Conservation (phyloP, 768 basidiomycete species). For the Xerocomus spinulosus region DNA sequence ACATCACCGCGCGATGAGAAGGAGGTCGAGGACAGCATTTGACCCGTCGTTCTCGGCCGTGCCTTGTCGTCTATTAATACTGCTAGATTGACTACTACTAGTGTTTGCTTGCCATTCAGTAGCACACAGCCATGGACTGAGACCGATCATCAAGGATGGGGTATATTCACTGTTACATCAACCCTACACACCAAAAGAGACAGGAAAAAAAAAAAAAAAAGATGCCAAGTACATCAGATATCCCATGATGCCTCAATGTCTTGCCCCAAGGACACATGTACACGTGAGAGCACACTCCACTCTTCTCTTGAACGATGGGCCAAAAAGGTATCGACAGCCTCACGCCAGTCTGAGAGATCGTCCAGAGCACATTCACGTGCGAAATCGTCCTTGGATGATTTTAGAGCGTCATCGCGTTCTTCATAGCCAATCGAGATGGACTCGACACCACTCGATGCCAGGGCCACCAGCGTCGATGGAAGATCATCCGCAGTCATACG, state of each 20-base stretch:
- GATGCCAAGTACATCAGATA: conserved; percentile 10
- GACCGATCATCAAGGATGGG: neutral
- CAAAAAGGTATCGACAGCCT: conserved; percentile 20
- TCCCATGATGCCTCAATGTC: conserved; percentile 22
- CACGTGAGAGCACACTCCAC: conserved; percentile 15
- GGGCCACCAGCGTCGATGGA: conserved; percentile 15
- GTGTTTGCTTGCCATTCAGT: no score
- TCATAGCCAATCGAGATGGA: conserved; percentile 23
- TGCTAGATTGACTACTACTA: no score
- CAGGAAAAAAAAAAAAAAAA: neutral
- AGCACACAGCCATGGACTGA: no score
- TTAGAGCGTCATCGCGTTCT: conserved; percentile 1
- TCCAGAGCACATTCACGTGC: conserved; percentile 29
- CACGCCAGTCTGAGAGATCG: conserved; percentile 28
- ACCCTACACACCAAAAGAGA: neutral
- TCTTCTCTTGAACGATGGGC: conserved; percentile 7
- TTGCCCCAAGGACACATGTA: conserved; percentile 15
- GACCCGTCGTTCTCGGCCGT: neutral
- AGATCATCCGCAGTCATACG: conserved; percentile 22
- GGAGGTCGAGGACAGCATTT: no score
- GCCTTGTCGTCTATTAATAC: no score
- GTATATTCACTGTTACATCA: neutral
- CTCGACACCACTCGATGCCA: conserved; percentile 16
- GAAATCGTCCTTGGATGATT: conserved; percentile 21
- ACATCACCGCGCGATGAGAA: neutral